These are phyloP conservation scores for Calonectria naviculata DNA, from an alignment of 2,329 filamentous ascomycete species.

Conservation along the genomic window DNA sequence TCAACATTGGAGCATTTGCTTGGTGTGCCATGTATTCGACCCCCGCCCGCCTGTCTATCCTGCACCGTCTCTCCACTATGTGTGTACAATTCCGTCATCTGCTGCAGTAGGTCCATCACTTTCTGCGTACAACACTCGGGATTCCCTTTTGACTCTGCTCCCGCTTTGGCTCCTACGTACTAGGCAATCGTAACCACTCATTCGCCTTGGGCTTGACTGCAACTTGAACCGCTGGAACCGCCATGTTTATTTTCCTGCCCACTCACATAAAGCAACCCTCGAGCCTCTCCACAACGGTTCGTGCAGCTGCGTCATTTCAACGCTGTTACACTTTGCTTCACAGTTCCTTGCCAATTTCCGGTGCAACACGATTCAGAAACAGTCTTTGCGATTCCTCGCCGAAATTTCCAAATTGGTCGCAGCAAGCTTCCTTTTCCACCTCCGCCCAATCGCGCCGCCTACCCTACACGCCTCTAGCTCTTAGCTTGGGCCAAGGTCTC, in stretches of 20 bases:
- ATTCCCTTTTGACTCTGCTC: not conserved
- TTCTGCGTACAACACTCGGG: not conserved
- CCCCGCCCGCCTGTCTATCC: not conserved
- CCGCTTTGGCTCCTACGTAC: not conserved
- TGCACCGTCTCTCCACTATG: not conserved
- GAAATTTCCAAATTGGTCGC: not conserved
- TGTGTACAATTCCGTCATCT: conserved; percentile 6
- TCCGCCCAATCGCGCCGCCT: conserved; percentile 3
- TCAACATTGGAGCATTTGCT: no score
- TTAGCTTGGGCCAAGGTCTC: not conserved
- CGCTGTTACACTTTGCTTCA: not conserved
- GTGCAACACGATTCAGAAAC: not conserved
- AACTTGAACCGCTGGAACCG: not conserved
- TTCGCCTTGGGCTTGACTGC: not conserved
- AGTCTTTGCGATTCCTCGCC: not conserved
- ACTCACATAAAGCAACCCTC: not conserved
- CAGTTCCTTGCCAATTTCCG: not conserved
- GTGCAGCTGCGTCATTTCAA: not conserved
- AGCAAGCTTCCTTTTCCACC: not conserved
- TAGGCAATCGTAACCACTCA: conserved; percentile 3
- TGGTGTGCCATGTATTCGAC: no score
- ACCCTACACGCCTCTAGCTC: conserved; percentile 19
- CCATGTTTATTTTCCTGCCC: not conserved
- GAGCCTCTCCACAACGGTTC: not conserved
- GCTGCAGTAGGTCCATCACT: not conserved